Conservation (phyloP, 306 rosid species). For the barrel medic (Medicago truncatula) region DNA sequence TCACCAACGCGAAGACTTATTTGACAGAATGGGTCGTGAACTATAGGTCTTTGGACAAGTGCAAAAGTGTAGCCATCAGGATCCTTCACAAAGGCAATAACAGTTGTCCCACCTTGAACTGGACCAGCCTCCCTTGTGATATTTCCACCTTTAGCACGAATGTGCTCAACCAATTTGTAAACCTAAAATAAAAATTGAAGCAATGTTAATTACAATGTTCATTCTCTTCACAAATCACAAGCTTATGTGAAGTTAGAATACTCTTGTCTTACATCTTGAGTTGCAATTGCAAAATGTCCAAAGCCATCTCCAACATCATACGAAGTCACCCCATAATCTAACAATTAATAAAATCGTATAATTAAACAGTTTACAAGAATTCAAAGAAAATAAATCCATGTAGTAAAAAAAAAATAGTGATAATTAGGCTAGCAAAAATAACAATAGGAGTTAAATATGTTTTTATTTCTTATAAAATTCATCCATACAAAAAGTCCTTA, state of each 20-base stretch:
- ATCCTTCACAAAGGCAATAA: slow-evolving; percentile 87
- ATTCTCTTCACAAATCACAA: slow-evolving; percentile 16
- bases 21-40: slow-evolving; percentile 78
- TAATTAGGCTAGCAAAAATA: not conserved
- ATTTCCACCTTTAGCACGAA: slow-evolving; percentile 75
- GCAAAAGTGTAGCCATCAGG: slow-evolving; percentile 92
- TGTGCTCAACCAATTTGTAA: slow-evolving; percentile 72
- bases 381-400: not conserved
- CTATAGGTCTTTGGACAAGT: slow-evolving; percentile 70
- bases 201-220: slow-evolving; percentile 18
- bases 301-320: slow-evolving; percentile 88
- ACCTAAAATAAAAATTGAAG: slow-evolving; percentile 53
- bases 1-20: slow-evolving; percentile 91
- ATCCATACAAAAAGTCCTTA: too few species aligned
- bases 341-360: slow-evolving; percentile 26
- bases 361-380: slow-evolving; percentile 26
- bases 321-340: slow-evolving; percentile 87
- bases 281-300: slow-evolving; percentile 88
- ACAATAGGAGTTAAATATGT: too few species aligned
- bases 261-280: slow-evolving; percentile 70
- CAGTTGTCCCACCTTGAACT: slow-evolving; percentile 70
- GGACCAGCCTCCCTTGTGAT: slow-evolving; percentile 91
- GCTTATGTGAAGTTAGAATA: not conserved
- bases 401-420: not conserved
- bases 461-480: too few species aligned